Base-by-base conservation (phyloP, 2,329 filamentous ascomycete species). In the Bipolaris zeicola region DNA sequence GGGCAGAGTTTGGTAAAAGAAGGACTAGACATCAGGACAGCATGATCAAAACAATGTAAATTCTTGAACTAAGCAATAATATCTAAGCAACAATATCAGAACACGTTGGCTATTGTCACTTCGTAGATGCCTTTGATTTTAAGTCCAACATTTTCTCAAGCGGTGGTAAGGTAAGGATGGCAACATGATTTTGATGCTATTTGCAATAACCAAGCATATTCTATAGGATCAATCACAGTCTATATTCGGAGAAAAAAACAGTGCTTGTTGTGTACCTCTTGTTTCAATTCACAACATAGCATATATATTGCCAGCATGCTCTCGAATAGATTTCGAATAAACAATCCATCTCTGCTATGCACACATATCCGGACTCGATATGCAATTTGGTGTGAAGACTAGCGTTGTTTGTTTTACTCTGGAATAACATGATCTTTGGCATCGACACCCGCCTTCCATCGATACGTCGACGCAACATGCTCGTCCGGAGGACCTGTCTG, bases 391-490 rank as follows among this genome's bases (percentile, higher is more conserved):
- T 41, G 22, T 24, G 7, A 7, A 14, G 22, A 42, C 8, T n/a
- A 13, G 7, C 6, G 16, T n/a, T 26, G 39, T 26, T 42, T n/a
- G 6, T 3, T 26, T 26, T 44, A 26, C 55, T 68, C 2, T 58
- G 68, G 18, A 31, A 73, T 74, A 1, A 55, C n/a, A 36, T 72
- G 66, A 26, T 72, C 69, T 42, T 70, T 66, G 10, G 67, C 64
- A 26, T 71, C 64, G 2, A 75, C 68, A 8, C 73, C 73, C 18
- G 71, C 69, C 39, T 68, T 75, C 73, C 74, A 76, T 47, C 66
- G 71, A 68, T 85, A 84, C 28, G 75, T 78, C 0, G 80, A 76
- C 1, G 83, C 83, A 6, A 81, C 75, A 64, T 87, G 85, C 46
- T 84, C 81, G 0, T 79, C 73, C 1, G 79, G 68, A 2, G 84